Evolutionary conservation across 2,329 filamentous ascomycete species (phyloP).

Genomic region (Apiospora sp.): DNA sequence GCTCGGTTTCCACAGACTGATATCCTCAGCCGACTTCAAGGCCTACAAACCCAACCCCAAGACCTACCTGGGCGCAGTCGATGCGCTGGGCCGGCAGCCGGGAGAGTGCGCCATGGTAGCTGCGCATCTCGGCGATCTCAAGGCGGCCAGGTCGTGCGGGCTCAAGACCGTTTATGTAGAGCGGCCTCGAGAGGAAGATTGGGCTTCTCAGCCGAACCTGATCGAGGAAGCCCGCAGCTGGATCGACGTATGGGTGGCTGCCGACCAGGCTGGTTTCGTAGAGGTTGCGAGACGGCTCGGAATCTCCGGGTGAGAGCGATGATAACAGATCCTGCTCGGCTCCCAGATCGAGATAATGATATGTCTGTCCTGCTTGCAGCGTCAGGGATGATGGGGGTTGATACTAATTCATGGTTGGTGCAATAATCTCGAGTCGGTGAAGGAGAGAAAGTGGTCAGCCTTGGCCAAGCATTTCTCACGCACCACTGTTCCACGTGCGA

Average conservation of each 20-base stretch:
- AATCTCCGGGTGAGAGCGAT: constrained; percentile 8
- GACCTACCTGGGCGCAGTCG: constrained; percentile 74
- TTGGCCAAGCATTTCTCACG: constrained; percentile 16
- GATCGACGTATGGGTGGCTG: constrained; percentile 70
- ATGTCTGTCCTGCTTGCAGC: background rate
- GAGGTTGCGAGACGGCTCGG: constrained; percentile 59
- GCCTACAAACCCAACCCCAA: constrained; percentile 77
- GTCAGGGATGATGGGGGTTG: background rate
- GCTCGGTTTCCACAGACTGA: constrained; percentile 68
- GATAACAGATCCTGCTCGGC: background rate
- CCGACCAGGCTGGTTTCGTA: constrained; percentile 58
- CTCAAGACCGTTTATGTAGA: constrained; percentile 79
- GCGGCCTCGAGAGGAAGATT: constrained; percentile 70
- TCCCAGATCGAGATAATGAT: background rate
- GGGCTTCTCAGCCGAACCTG: constrained; percentile 57
- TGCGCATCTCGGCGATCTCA: constrained; percentile 74
- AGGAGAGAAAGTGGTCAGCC: background rate
- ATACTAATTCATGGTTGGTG: constrained; percentile 1
- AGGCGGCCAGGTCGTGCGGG: constrained; percentile 69
- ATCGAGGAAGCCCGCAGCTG: constrained; percentile 63
- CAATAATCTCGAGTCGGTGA: background rate
- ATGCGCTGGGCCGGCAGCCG: constrained; percentile 62
- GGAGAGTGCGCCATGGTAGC: constrained; percentile 78
- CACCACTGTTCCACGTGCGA: constrained; percentile 16
- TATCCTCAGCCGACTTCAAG: constrained; percentile 74